phyloP scores from a whole-genome alignment of 2,329 filamentous ascomycete genomes.

The Lasiodiplodia gonubiensis region DNA sequence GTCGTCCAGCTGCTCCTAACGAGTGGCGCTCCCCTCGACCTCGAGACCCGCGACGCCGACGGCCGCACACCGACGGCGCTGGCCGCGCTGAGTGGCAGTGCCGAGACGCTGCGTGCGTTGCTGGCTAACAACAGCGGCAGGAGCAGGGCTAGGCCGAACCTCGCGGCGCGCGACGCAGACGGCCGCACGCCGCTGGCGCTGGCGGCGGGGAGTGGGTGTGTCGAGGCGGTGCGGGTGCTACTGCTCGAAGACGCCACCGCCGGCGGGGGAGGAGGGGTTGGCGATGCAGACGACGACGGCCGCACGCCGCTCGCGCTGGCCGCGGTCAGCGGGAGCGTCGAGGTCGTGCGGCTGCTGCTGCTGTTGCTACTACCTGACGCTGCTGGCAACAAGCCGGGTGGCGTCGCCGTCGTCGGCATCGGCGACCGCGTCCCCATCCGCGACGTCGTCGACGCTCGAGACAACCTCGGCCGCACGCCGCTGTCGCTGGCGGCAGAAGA shows the following conservation, averaged over 20 bases:
- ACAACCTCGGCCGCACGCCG: background rate
- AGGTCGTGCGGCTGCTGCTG: too few species aligned
- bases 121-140: too few species aligned
- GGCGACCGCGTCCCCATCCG: too few species aligned
- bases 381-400: too few species aligned
- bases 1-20: too few species aligned
- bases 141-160: too few species aligned
- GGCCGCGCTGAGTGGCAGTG: background rate
- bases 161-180: background rate
- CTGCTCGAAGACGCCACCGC: background rate
- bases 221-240: background rate
- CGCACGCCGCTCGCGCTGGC: background rate
- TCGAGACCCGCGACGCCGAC: background rate
- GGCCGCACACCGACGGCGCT: background rate
- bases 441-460: too few species aligned
- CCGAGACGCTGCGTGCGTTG: background rate
- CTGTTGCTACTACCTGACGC: too few species aligned
- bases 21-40: background rate
- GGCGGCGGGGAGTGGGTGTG: background rate
- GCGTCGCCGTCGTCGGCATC: too few species aligned
- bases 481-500: background rate
- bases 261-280: background rate
- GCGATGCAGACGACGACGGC: background rate
- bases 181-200: background rate
- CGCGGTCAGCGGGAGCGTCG: too few species aligned